A percentile compares a stretch with the other conserved stretches of the same genome.
Evolutionary conservation across 768 basidiomycete species (phyloP).

Genomic region (Panellus pusillus): DNA sequence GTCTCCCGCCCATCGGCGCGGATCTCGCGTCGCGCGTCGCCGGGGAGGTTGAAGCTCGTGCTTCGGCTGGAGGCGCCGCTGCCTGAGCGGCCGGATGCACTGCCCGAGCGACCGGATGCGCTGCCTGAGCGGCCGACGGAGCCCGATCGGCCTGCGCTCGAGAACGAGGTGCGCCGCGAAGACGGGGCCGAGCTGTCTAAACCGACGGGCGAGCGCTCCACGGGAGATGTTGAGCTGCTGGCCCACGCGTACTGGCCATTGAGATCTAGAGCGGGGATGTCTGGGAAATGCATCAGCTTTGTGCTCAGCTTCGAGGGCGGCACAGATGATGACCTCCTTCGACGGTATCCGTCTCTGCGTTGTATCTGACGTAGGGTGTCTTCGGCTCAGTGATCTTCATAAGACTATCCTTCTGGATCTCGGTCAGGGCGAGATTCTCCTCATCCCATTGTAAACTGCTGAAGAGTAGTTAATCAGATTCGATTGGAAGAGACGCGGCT

Average conservation of each 20-base stretch:
- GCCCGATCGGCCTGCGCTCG: constrained; percentile 55
- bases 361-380: constrained; percentile 93
- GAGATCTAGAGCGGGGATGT: constrained; percentile 81
- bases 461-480: constrained; percentile 12
- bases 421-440: constrained; percentile 87
- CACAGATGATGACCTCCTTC: constrained; percentile 63
- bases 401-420: constrained; percentile 90
- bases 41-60: constrained; percentile 81
- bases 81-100: constrained; percentile 48
- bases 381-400: constrained; percentile 99
- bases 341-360: constrained; percentile 79
- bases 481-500: background rate
- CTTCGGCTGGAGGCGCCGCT: constrained; percentile 73
- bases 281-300: constrained; percentile 36
- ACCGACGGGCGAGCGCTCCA: constrained; percentile 56
- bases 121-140: constrained; percentile 59
- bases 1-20: constrained; percentile 54
- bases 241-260: constrained; percentile 39
- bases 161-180: constrained; percentile 73
- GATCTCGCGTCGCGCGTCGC: constrained; percentile 63
- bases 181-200: constrained; percentile 66
- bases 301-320: background rate
- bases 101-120: constrained; percentile 49
- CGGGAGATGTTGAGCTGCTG: constrained; percentile 37
- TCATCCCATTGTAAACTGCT: constrained; percentile 93